Base-by-base conservation (phyloP, 345 rosid species). In the Geranium brycei region DNA sequence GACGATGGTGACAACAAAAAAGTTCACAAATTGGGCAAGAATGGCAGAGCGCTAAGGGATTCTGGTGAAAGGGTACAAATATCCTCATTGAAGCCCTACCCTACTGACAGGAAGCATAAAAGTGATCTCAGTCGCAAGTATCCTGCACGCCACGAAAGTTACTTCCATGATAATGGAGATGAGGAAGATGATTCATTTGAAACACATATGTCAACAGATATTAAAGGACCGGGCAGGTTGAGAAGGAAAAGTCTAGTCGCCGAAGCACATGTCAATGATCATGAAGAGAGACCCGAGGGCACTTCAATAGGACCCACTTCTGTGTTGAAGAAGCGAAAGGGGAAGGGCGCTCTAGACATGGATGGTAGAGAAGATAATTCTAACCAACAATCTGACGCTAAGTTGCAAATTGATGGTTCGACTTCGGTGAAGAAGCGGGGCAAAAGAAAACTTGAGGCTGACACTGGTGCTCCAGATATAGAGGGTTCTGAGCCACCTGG, bases 371-470 rank as follows among this genome's bases (percentile, higher is more conserved):
- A 75, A 64, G 87, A 77, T 30, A 75, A 75, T 72, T 70, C 78
- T 69, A 70, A 74, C 19, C 65, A 73, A 77, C 74, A 62, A 61
- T 55, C 71, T 32, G 68, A 47, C 30, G 62, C 61, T 70, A 71
- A 62, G 63, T 83, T 64, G 77, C 82, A 83, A 58, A 53, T 73
- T 66, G 79, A 81, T 68, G 84, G 79, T 59, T 64, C 81, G 63
- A 30, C 68, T 76, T 66, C 76, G 65, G 66, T 72, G 75, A 90
- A 82, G 81, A 87, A 77, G 75, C 87, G 82, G 68, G 90, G 84
- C 17, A 87, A 85, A 78, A 80, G 72, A 79, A 92, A 87, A 74
- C 23, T 75, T 64, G 91, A 85, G 68, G 79, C 73, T 65, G 88
- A 81, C 66, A 66, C 31, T 64, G 81, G 57, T 70, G 70, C 72